Evolutionary conservation across 441 rosid genomes (phyloP).

Genomic region (Erysimum pusillum): DNA sequence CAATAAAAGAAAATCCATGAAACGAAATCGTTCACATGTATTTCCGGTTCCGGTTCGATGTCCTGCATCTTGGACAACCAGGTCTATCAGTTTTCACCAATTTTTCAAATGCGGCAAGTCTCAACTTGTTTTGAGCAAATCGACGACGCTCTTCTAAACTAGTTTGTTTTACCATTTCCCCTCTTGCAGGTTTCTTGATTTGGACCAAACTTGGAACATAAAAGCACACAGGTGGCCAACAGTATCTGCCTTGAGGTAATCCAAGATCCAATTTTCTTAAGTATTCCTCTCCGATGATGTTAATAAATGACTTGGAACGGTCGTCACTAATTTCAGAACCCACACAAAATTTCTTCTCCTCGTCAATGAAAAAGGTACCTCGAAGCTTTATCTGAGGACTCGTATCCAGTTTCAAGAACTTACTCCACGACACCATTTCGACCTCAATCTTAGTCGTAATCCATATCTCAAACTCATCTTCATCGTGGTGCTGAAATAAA

Average conservation of each 20-base stretch:
- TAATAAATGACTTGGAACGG: neutral
- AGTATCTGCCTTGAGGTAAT: neutral
- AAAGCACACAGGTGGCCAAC: neutral
- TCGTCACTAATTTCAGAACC: no score
- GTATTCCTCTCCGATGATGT: neutral
- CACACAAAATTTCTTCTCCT: neutral
- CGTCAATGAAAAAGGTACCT: neutral
- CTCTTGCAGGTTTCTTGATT: neutral
- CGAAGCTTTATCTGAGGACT: neutral
- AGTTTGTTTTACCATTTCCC: neutral
- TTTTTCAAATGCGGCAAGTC: no score
- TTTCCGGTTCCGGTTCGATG: no score
- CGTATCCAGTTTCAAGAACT: neutral
- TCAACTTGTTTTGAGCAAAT: no score
- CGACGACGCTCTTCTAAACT: no score
- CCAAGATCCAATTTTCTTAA: neutral
- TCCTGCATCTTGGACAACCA: no score
- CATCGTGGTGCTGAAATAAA: neutral
- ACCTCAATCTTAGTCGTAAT: neutral
- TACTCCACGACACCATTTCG: neutral
- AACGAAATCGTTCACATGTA: no score
- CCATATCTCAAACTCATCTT: neutral
- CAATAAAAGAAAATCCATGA: no score
- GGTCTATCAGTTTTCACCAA: no score
- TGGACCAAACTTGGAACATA: slow-evolving; percentile 6